Evolutionary conservation across 2,329 filamentous ascomycete species (phyloP), one percentile per base, ranked within the genome.

Genomic region (Talaromyces sp.): DNA sequence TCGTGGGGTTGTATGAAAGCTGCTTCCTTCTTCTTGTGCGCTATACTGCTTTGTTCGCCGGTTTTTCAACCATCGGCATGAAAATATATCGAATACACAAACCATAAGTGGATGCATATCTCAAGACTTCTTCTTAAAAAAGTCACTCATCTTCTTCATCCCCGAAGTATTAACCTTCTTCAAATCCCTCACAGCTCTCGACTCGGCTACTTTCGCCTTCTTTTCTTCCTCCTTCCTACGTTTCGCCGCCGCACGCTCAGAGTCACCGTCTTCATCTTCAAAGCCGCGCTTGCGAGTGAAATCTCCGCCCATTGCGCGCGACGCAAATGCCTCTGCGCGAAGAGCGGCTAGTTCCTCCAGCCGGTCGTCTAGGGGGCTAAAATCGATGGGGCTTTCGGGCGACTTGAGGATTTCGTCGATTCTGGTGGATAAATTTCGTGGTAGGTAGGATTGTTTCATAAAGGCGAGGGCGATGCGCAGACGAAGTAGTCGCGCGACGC

Each of bases 91-190:
- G 33, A 37, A 24, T 37, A 39, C 16, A 56, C 33, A 22, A 9
- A 37, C 45, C 22, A 27, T 14, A 11, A 13, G 13, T 37, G 50
- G 13, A 22, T 37, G n/a, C n/a, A 14, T 9, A 11, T 22, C 22
- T 63, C 61, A 63, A 35, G 61, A 63, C 62, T 76, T 76, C 67
- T 77, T 77, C 66, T 75, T 87, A 77, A 99, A 99, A 79, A 99
- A 99, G 67, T 89, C 86, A 74, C 91, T 97, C 85, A 99, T 86
- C 82, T 98, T 99, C 84, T 91, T 95, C 95, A 99, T 99, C 1
- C 95, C 95, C 24, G 80, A 87, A 0, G 90, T 93, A 78, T 98
- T 91, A 57, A 93, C 94, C 80, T 98, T 99, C 76, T 90, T 90
- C 72, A 99, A 76, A 57, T 93, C 85, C 74, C 88, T 89, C 1